A percentile compares a stretch with the other conserved stretches of the same genome.
phyloP scores from a whole-genome alignment of 1,139 yeast species.

The Candida dubliniensis region DNA sequence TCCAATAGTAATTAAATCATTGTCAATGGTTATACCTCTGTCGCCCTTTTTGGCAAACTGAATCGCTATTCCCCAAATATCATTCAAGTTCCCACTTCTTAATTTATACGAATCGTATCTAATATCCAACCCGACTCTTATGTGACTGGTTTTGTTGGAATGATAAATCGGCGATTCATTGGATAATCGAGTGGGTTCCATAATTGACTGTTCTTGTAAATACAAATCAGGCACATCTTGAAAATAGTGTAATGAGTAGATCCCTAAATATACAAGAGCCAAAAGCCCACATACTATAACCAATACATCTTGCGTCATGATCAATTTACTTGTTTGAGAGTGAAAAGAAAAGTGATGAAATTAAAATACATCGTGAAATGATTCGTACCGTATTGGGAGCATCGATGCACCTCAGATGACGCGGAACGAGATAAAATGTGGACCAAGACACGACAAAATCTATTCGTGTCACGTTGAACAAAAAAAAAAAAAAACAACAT shows the following conservation, averaged over 20 bases:
- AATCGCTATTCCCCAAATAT: constrained; percentile 48
- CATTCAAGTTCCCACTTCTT: constrained; percentile 68
- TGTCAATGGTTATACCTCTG: constrained; percentile 20
- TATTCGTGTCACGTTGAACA: too few species aligned
- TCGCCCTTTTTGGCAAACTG: neutral
- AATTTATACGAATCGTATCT: constrained; percentile 59
- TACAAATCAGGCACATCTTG: constrained; percentile 59
- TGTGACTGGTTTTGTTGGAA: constrained; percentile 55
- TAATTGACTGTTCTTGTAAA: constrained; percentile 57
- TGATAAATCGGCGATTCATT: constrained; percentile 66
- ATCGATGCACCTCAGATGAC: too few species aligned
- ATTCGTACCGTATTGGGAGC: neutral
- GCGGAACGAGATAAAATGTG: too few species aligned
- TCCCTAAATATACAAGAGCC: constrained; percentile 22
- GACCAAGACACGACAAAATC: too few species aligned
- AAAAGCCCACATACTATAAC: neutral
- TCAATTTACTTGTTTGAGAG: neutral
- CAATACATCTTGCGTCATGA: neutral
- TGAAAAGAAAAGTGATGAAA: neutral
- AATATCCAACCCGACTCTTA: constrained; percentile 65
- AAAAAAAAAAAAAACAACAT: too few species aligned
- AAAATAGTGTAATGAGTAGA: constrained; percentile 19
- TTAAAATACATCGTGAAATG: neutral
- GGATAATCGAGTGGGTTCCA: constrained; percentile 54
- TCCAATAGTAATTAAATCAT: constrained; percentile 17